A percentile compares a stretch with the other conserved stretches of the same genome.
Conservation (phyloP, 2,329 filamentous ascomycete species). For the Phialemonium atrogriseum region DNA sequence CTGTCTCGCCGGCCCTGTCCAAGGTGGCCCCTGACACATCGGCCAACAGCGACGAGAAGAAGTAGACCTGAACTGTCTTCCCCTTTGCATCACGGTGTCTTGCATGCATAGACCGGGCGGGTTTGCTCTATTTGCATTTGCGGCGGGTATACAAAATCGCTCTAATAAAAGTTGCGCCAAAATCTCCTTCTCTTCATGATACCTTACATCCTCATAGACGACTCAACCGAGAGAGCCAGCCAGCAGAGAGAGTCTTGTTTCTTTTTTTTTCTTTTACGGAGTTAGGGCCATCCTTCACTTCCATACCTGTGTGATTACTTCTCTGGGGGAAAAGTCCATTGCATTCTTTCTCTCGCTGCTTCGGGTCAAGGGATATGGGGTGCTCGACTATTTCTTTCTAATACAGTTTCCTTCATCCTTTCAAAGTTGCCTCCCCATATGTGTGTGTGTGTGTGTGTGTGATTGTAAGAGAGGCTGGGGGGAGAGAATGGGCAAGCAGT, state of each 20-base stretch:
- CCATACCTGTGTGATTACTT: constrained; percentile 9
- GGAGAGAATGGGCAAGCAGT: too few species aligned
- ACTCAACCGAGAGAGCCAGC: constrained; percentile 25
- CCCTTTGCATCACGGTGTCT: constrained; percentile 21
- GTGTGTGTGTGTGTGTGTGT: too few species aligned
- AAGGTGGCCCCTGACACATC: constrained; percentile 50
- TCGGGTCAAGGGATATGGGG: constrained; percentile 1
- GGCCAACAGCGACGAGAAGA: constrained; percentile 34
- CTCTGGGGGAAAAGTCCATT: constrained; percentile 6
- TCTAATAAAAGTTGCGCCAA: constrained; percentile 36
- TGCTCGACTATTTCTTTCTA: constrained; percentile 6
- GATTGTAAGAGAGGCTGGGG: too few species aligned
- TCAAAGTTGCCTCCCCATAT: too few species aligned
- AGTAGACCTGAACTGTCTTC: constrained; percentile 34
- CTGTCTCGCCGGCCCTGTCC: constrained; percentile 56
- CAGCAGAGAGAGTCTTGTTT: constrained; percentile 16
- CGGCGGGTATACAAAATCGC: constrained; percentile 35
- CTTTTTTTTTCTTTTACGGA: constrained; percentile 4
- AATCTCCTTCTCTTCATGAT: constrained; percentile 38
- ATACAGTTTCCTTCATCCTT: constrained; percentile 7
- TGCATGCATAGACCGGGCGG: constrained; percentile 45
- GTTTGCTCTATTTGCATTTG: constrained; percentile 37
- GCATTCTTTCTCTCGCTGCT: constrained; percentile 1
- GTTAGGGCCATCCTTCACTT: constrained; percentile 8
- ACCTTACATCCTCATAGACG: constrained; percentile 39